phyloP scores from a whole-genome alignment of 228 moss, liverwort and hornwort species.

The Sphagnum fallax region DNA sequence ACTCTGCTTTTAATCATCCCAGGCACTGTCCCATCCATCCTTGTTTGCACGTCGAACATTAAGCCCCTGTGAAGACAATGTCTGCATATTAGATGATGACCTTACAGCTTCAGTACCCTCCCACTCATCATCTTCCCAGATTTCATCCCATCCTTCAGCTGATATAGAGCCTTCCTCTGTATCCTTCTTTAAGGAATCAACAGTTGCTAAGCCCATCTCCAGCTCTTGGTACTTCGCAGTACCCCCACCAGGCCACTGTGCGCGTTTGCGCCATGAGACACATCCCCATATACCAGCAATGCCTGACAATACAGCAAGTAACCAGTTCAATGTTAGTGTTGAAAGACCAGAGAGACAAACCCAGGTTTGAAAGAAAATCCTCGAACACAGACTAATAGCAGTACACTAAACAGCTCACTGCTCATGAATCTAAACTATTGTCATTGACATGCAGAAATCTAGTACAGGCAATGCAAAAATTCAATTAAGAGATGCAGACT shows the following conservation, averaged over 20 bases:
- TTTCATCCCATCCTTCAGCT: conserved; percentile 55
- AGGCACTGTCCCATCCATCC: conserved; percentile 51
- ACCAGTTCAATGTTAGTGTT: neutral
- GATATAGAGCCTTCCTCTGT: conserved; percentile 31
- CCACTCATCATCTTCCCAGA: conserved; percentile 62
- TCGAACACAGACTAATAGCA: no score
- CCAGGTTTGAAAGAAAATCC: neutral
- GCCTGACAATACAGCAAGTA: conserved; percentile 8
- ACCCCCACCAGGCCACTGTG: conserved; percentile 26
- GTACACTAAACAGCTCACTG: neutral
- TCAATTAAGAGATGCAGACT: no score
- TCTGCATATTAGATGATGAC: conserved; percentile 30
- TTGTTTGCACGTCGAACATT: conserved; percentile 55
- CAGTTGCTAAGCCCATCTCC: conserved; percentile 38
- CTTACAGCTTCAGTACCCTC: conserved; percentile 46
- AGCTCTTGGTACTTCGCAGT: conserved; percentile 45
- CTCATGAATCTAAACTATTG: neutral
- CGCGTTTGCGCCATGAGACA: conserved; percentile 23
- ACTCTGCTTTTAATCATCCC: conserved; percentile 21
- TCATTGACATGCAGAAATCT: neutral
- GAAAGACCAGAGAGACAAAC: neutral
- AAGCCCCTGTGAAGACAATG: conserved; percentile 41
- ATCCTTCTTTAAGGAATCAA: conserved; percentile 16
- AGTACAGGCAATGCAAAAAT: neutral
- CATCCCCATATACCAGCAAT: conserved; percentile 30